phyloP scores from a whole-genome alignment of 345 rosid genomes.

The Fremontodendron californicum region DNA sequence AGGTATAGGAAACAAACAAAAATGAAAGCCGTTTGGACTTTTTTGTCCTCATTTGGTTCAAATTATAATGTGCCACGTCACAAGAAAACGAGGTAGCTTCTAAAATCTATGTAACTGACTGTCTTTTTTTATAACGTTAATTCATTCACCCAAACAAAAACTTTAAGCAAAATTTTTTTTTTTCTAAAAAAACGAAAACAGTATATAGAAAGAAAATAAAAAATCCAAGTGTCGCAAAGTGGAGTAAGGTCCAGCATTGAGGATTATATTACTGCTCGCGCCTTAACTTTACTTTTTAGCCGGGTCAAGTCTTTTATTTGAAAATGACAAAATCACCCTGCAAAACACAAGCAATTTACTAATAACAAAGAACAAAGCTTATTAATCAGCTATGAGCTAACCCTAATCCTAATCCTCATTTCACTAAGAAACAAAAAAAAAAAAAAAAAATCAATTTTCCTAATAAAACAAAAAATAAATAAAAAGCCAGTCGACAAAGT shows the following conservation, averaged over 20 bases:
- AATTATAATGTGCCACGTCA: constrained; percentile 21
- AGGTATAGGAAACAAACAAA: not conserved
- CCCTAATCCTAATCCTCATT: no score
- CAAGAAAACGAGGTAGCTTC: constrained; percentile 1
- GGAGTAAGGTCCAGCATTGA: constrained; percentile 24
- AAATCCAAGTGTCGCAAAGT: constrained; percentile 54
- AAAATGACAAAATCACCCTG: constrained; percentile 22
- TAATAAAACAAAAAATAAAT: not conserved
- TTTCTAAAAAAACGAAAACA: not conserved
- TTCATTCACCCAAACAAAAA: not conserved
- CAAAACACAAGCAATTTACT: not conserved
- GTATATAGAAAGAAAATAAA: not conserved
- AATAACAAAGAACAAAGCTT: not conserved
- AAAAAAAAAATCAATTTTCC: not conserved
- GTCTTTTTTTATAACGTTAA: not conserved
- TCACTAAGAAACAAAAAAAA: no score
- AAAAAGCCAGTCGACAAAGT: not conserved
- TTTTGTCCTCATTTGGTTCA: constrained; percentile 12
- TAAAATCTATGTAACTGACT: not conserved
- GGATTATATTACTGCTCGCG: constrained; percentile 14
- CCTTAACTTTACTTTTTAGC: constrained; percentile 10
- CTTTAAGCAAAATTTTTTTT: not conserved
- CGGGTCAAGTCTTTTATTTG: constrained; percentile 14
- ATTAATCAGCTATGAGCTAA: not conserved
- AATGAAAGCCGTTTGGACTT: not conserved